Percentiles rank a stretch among this genome's conserved stretches.
These are phyloP conservation scores for Asclepias syriaca DNA, from an alignment of 257 asterid species.

Conservation along the genomic window DNA sequence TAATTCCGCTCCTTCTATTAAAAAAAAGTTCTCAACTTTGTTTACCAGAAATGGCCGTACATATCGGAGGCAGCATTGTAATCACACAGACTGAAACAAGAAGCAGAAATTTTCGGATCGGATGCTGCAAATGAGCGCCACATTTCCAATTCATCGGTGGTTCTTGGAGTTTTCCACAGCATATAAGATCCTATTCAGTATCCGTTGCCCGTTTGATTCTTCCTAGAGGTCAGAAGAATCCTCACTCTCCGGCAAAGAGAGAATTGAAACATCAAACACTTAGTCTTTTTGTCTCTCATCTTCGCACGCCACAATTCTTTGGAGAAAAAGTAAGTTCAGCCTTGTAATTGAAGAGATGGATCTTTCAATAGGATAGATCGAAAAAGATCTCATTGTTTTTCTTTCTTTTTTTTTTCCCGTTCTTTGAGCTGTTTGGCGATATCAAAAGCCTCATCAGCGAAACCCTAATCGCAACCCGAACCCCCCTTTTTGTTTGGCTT, in stretches of 20 bases:
- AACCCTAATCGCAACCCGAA: too few species aligned
- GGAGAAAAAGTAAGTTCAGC: background rate
- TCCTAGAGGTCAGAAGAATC: conserved; percentile 30
- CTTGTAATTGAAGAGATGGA: background rate
- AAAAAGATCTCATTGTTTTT: conserved; percentile 4
- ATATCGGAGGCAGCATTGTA: conserved; percentile 26
- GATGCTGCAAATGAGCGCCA: conserved; percentile 31
- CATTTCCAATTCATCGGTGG: conserved; percentile 24
- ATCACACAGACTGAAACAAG: conserved; percentile 1
- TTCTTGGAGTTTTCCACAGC: conserved; percentile 14
- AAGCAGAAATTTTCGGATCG: conserved; percentile 14
- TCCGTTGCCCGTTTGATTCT: conserved; percentile 46
- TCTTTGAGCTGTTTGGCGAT: background rate
- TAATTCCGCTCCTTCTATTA: conserved; percentile 37
- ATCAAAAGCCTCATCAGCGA: background rate
- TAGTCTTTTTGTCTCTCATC: background rate
- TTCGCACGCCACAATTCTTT: background rate
- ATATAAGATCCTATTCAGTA: conserved; percentile 28
- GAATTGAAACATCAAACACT: background rate
- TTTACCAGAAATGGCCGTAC: conserved; percentile 29
- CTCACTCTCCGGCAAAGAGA: conserved; percentile 18
- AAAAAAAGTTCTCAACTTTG: background rate
- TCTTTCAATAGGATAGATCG: too few species aligned
- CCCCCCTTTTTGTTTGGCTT: background rate
- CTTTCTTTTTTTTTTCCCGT: too few species aligned